Evolutionary conservation across 2,329 filamentous ascomycete species (phyloP).

Genomic region (Stagonosporopsis vannaccii): DNA sequence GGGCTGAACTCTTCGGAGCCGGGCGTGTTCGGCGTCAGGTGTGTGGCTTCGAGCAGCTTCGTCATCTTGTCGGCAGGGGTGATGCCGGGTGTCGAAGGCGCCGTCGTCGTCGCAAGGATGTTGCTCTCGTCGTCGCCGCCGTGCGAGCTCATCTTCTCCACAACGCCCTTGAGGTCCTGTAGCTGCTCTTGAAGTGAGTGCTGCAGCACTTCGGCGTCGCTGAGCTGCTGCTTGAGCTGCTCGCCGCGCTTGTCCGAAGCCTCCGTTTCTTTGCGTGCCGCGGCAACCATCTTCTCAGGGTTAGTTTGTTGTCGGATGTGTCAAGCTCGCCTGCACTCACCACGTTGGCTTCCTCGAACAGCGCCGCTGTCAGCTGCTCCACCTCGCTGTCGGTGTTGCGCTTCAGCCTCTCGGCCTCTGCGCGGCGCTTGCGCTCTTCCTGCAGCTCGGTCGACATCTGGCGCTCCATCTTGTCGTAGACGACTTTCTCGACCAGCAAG

Average conservation of each 20-base stretch:
- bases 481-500: constrained; percentile 75
- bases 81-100: constrained; percentile 81
- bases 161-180: constrained; percentile 85
- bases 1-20: constrained; percentile 63
- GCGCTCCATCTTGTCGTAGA: constrained; percentile 66
- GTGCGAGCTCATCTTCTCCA: constrained; percentile 83
- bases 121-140: constrained; percentile 75
- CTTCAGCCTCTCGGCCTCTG: constrained; percentile 68
- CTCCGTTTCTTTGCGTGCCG: constrained; percentile 85
- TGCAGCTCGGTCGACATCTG: constrained; percentile 51
- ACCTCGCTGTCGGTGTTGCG: constrained; percentile 91
- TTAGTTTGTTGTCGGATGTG: constrained; percentile 20
- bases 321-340: constrained; percentile 48
- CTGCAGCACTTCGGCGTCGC: constrained; percentile 84
- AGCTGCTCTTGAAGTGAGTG: constrained; percentile 93
- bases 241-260: constrained; percentile 83
- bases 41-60: constrained; percentile 67
- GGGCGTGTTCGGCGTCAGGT: constrained; percentile 58
- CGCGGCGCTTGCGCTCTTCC: constrained; percentile 51
- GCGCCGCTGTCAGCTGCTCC: constrained; percentile 84
- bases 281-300: constrained; percentile 78
- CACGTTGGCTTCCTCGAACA: constrained; percentile 98
- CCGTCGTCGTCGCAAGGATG: constrained; percentile 67
- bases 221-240: constrained; percentile 82
- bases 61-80: constrained; percentile 63